Evolutionary conservation across 495 filamentous ascomycete species (phyloP), one percentile per base, ranked within the genome.

Genomic region (Podospora bellae-mahoneyi): DNA sequence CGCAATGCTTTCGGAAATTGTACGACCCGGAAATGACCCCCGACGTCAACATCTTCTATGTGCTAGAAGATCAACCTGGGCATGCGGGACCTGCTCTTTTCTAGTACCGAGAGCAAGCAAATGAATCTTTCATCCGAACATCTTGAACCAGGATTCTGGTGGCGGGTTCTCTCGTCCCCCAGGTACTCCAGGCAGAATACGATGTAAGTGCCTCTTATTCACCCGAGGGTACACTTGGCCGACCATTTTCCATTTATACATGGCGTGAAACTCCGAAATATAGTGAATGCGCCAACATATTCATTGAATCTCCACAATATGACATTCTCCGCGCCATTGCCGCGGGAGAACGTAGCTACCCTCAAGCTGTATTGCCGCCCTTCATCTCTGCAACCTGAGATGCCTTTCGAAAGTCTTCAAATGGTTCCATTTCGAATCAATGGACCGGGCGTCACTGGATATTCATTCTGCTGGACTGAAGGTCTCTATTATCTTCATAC

Each of bases 61-160:
- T 63, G 7, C n/a, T 62, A n/a, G 48, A 67, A 58, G 66, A 63
- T 60, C 23, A 63, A 63, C 26, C 6, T 62, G 5, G 66, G 66
- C 19, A 9, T 67, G 1, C 34, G 59, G 32, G 23, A 67, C 20
- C 48, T 63, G 26, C 58, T 67, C 7, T 63, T 58, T 20, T 20
- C 28, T 28, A 23, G 32, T 7, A 18, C n/a, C 16, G 58, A 28
- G 27, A 60, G 53, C 26, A 44, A 28, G 27, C 26, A 20, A 10
- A 18, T 44, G 55, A 58, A n/a, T 2, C 27, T 39, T 56, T 20
- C 20, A 23, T 64, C 28, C 55, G 39, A 16, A 1, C 7, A 48
- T 48, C 39, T 10, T 48, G 39, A 18, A 48, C 39, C 9, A 3
- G 39, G 39, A 48, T 13, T 10, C 6, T 48, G 39, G 39, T 48